These are phyloP conservation scores for Lodderomyces metapsilosis DNA, from an alignment of 1,139 yeast genomes.

Conservation along the genomic window DNA sequence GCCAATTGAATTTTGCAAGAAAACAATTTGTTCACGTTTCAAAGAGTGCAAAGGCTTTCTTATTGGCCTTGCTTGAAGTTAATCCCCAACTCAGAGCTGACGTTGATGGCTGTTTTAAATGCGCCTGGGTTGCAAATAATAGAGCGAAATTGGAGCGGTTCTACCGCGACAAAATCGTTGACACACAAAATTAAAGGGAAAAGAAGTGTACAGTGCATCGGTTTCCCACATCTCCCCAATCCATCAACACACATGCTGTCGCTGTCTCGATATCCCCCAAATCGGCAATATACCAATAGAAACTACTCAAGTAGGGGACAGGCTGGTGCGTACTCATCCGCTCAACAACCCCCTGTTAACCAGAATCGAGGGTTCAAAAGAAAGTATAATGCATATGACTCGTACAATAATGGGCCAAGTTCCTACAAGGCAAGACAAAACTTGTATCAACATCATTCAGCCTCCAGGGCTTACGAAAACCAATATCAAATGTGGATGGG, in stretches of 20 bases:
- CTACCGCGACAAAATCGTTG: constrained; percentile 14
- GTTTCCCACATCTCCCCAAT: no score
- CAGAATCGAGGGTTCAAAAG: background rate
- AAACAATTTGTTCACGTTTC: constrained; percentile 43
- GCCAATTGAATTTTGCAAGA: constrained; percentile 37
- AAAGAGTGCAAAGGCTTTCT: constrained; percentile 42
- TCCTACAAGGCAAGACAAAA: constrained; percentile 14
- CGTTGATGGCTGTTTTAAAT: constrained; percentile 29
- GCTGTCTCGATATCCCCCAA: background rate
- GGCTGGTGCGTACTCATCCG: background rate
- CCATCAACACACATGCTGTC: background rate
- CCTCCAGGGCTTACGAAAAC: constrained; percentile 5
- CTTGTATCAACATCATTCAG: constrained; percentile 14
- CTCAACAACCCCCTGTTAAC: background rate
- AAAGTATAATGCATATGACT: background rate
- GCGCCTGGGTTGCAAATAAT: constrained; percentile 43
- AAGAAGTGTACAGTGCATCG: no score
- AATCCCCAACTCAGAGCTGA: constrained; percentile 34
- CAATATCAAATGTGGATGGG: constrained; percentile 81
- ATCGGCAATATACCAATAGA: background rate
- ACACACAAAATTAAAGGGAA: constrained; percentile 6
- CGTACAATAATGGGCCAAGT: constrained; percentile 1
- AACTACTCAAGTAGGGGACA: background rate
- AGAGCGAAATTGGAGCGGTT: constrained; percentile 15
- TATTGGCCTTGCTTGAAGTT: constrained; percentile 36